Evolutionary conservation across 768 basidiomycete genomes (phyloP).

Genomic region (Strobilomyces echinocephalus): DNA sequence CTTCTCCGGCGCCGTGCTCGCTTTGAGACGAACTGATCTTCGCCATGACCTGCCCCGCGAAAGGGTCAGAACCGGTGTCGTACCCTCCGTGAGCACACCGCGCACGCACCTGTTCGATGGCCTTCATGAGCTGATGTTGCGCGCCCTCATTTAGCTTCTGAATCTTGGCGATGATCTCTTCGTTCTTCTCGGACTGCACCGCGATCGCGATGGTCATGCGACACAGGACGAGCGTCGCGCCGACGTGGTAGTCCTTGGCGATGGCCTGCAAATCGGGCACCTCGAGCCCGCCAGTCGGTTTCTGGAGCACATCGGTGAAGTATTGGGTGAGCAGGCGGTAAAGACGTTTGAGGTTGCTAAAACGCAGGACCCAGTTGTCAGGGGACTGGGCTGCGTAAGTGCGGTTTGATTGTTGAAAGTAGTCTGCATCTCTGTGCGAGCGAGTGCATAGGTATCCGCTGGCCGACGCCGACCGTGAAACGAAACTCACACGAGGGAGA

Average conservation of each 20-base stretch:
- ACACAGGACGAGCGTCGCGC: constrained; percentile 69
- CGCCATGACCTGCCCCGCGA: constrained; percentile 60
- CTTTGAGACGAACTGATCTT: constrained; percentile 55
- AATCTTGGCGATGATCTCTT: constrained; percentile 85
- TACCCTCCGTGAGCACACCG: background rate
- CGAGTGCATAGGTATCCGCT: constrained; percentile 7
- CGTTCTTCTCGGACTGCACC: constrained; percentile 85
- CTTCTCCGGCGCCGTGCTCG: constrained; percentile 48
- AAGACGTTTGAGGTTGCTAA: constrained; percentile 75
- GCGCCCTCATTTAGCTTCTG: constrained; percentile 76
- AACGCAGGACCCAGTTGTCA: constrained; percentile 88
- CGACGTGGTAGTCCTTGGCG: constrained; percentile 67
- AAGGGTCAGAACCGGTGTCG: too few species aligned
- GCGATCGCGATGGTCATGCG: constrained; percentile 80
- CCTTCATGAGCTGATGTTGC: constrained; percentile 88
- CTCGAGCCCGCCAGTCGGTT: constrained; percentile 69
- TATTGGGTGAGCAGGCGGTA: constrained; percentile 89
- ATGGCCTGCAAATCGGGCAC: constrained; percentile 87
- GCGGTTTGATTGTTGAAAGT: constrained; percentile 64
- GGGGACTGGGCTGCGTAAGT: constrained; percentile 55
- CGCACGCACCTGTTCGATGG: constrained; percentile 78
- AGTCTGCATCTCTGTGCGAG: constrained; percentile 61
- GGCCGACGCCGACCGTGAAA: background rate
- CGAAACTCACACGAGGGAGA: constrained; percentile 64
- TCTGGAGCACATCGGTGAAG: constrained; percentile 77